Evolutionary conservation across 1,284 basidiomycete genomes (phyloP).

Genomic region (Fomes fomentarius): DNA sequence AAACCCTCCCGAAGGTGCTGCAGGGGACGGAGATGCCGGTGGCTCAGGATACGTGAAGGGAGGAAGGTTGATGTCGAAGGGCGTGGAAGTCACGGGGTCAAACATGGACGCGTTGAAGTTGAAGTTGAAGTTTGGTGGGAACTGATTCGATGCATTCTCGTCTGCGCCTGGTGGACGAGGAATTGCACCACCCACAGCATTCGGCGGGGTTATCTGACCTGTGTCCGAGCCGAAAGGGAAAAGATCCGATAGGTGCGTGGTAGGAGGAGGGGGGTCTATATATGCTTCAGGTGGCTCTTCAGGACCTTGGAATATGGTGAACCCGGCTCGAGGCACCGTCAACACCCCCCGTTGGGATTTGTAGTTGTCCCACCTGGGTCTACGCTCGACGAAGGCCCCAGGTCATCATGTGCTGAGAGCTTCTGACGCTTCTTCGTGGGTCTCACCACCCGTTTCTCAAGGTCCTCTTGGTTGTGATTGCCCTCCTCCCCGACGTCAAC

Average conservation of each 20-base stretch:
- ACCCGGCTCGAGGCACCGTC: constrained; percentile 21
- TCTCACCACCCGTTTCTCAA: constrained; percentile 39
- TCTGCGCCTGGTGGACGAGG: constrained; percentile 45
- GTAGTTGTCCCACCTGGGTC: not conserved
- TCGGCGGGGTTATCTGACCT: constrained; percentile 16
- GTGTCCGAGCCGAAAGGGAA: constrained; percentile 43
- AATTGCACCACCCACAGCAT: constrained; percentile 27
- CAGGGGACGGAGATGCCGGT: constrained; percentile 71
- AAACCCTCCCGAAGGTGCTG: constrained; percentile 28
- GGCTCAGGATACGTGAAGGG: constrained; percentile 65
- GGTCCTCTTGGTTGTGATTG: constrained; percentile 38
- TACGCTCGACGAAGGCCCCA: not conserved
- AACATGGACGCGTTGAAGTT: constrained; percentile 41
- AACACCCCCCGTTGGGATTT: constrained; percentile 12
- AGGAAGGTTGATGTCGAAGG: constrained; percentile 36
- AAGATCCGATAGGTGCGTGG: constrained; percentile 52
- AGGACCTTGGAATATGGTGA: constrained; percentile 37
- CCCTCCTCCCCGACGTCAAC: constrained; percentile 45
- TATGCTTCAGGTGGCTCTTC: constrained; percentile 33
- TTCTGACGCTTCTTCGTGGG: constrained; percentile 58
- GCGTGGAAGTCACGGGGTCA: constrained; percentile 59
- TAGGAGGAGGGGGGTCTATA: constrained; percentile 28
- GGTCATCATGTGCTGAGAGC: constrained; percentile 21
- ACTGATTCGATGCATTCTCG: constrained; percentile 44
- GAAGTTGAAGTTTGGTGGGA: constrained; percentile 44